These are phyloP conservation scores for Ophiosphaerella narmari DNA, from an alignment of 2,329 filamentous ascomycete species.

Conservation along the genomic window DNA sequence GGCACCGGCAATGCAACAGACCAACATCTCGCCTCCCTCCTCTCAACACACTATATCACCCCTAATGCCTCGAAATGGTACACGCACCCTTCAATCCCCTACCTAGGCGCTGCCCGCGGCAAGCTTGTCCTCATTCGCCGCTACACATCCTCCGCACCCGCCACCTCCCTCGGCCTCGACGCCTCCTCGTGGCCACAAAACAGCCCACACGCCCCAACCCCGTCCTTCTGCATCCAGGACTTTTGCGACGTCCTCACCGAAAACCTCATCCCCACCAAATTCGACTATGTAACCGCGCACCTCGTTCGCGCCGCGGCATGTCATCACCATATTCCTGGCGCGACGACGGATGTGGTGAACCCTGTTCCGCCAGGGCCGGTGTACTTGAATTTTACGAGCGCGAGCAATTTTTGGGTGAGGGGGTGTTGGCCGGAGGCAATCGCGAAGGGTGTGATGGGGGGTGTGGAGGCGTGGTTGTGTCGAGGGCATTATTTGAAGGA, in stretches of 20 bases:
- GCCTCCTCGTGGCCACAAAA: conserved; percentile 82
- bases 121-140: conserved; percentile 84
- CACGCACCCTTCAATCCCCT: conserved; percentile 73
- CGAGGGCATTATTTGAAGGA: conserved; percentile 52
- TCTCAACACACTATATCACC: conserved; percentile 72
- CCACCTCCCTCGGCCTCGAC: conserved; percentile 54
- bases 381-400: conserved; percentile 88
- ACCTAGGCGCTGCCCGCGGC: conserved; percentile 76
- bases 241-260: conserved; percentile 86
- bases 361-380: conserved; percentile 64
- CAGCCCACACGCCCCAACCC: conserved; percentile 67
- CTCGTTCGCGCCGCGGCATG: conserved; percentile 67
- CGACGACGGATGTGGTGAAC: conserved; percentile 44
- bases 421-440: conserved; percentile 94
- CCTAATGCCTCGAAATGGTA: conserved; percentile 70
- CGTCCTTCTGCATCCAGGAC: conserved; percentile 79
- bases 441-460: conserved; percentile 84
- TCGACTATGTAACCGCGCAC: conserved; percentile 72
- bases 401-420: conserved; percentile 91
- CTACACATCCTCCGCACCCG: conserved; percentile 54
- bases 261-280: conserved; percentile 79
- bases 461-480: conserved; percentile 64
- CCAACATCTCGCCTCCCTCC: conserved; percentile 73
- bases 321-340: conserved; percentile 45
- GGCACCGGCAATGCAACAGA: conserved; percentile 81